A percentile compares a stretch with the other conserved stretches of the same genome.
These are phyloP conservation scores for Pestalotiopsis sp. DNA, from an alignment of 2,329 filamentous ascomycete genomes.

Conservation along the genomic window DNA sequence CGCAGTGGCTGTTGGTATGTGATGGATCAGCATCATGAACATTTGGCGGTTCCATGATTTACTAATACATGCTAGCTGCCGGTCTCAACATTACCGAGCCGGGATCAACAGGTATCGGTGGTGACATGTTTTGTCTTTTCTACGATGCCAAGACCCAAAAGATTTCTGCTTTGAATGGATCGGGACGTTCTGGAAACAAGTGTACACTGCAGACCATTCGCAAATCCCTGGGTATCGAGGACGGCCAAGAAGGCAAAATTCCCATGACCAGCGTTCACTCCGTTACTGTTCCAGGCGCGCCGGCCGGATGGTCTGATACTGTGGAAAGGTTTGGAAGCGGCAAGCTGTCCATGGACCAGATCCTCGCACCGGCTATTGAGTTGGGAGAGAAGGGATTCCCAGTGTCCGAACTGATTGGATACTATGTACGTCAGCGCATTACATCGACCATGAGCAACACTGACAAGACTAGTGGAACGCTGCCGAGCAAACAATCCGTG, in stretches of 20 bases:
- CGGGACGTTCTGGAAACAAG: slow-evolving; percentile 76
- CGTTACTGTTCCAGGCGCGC: slow-evolving; percentile 85
- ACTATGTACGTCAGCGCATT: slow-evolving; percentile 56
- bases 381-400: slow-evolving; percentile 89
- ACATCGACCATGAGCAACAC: not conserved
- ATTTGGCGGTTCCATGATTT: not conserved
- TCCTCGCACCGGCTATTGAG: slow-evolving; percentile 81
- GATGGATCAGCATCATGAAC: not conserved
- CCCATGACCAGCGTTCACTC: slow-evolving; percentile 78
- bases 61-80: slow-evolving; percentile 62
- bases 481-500: slow-evolving; percentile 64
- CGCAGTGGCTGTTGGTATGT: slow-evolving; percentile 85
- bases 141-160: slow-evolving; percentile 83
- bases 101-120: slow-evolving; percentile 89
- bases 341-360: slow-evolving; percentile 74
- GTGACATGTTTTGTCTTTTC: slow-evolving; percentile 95
- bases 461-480: slow-evolving; percentile 65
- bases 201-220: slow-evolving; percentile 72
- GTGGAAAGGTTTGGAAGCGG: slow-evolving; percentile 89
- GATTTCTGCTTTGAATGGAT: slow-evolving; percentile 88
- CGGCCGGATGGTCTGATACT: slow-evolving; percentile 91
- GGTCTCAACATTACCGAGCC: slow-evolving; percentile 94
- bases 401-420: slow-evolving; percentile 77
- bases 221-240: slow-evolving; percentile 66
- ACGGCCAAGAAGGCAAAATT: slow-evolving; percentile 62